Base-by-base conservation (phyloP, 2,329 filamentous ascomycete species). In the Bretziella fagacearum region DNA sequence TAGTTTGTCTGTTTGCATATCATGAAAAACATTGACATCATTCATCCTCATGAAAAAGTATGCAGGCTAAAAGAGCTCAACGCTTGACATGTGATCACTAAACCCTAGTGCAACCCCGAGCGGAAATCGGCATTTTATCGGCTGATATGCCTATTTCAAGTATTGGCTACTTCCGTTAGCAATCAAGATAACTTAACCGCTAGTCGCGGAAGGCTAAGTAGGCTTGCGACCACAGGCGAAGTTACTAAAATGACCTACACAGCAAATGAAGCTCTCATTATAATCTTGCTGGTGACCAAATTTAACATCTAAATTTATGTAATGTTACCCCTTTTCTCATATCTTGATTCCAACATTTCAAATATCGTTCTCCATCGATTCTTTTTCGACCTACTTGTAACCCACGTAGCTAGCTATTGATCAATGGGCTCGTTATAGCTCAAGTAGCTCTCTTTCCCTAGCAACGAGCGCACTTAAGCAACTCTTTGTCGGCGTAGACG, bases 361-460 rank as follows among this genome's bases (percentile, higher is more conserved):
- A n/a, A n/a, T n/a, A n/a, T n/a, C n/a, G n/a, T n/a, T n/a, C n/a
- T n/a, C n/a, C n/a, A n/a, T n/a, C n/a, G n/a, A n/a, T n/a, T n/a
- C n/a, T n/a, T n/a, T n/a, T n/a, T n/a, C n/a, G n/a, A n/a, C n/a
- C n/a, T n/a, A n/a, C n/a, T n/a, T n/a, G n/a, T n/a, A n/a, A n/a
- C n/a, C n/a, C n/a, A n/a, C n/a, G n/a, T n/a, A n/a, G n/a, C n/a
- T n/a, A n/a, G n/a, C n/a, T n/a, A n/a, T n/a, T n/a, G n/a, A n/a
- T n/a, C n/a, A n/a, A n/a, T n/a, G n/a, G n/a, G 35, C 23, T 22
- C 18, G 35, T 39, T 20, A 39, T 25, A 22, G n/a, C 35, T 39
- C 35, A 20, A 39, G 18, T 39, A 36, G 35, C 35, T 39, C 18
- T n/a, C n/a, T n/a, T n/a, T n/a, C n/a, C n/a, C n/a, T n/a, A n/a